Conservation (phyloP, 805 yeast genomes). For the Yarrowia porcina region DNA sequence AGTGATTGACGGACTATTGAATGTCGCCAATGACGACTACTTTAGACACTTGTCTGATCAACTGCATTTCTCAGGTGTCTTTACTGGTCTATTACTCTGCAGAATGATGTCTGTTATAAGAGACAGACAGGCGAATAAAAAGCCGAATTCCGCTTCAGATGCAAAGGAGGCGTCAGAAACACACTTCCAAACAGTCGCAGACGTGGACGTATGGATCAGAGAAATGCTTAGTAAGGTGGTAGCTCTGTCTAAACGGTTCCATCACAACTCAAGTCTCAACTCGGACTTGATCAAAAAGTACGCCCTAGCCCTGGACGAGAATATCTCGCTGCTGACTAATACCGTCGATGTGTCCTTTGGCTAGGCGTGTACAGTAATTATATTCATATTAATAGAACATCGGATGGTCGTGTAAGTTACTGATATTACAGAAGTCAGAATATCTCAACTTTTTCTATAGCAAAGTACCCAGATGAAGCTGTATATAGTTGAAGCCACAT, state of each 20-base stretch:
- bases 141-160: neutral
- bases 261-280: slow-evolving; percentile 3
- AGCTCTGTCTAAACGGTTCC: slow-evolving; percentile 1
- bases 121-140: slow-evolving; percentile 12
- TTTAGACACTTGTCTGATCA: slow-evolving; percentile 73
- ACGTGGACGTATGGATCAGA: slow-evolving; percentile 15
- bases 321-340: neutral
- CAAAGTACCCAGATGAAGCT: no score
- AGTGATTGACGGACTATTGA: slow-evolving; percentile 44
- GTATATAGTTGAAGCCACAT: no score
- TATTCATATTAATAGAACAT: no score
- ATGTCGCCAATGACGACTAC: slow-evolving; percentile 50
- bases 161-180: slow-evolving; percentile 20
- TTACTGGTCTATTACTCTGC: slow-evolving; percentile 31
- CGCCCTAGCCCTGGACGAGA: slow-evolving; percentile 11
- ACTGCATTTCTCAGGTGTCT: slow-evolving; percentile 47
- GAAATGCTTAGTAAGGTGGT: slow-evolving; percentile 17
- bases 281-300: slow-evolving; percentile 1
- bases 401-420: no score
- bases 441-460: no score
- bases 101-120: slow-evolving; percentile 25
- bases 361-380: no score
- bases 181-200: slow-evolving; percentile 7
- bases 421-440: no score
- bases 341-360: neutral